Conservation (phyloP, 768 basidiomycete genomes). For the Boletus bicolor region DNA sequence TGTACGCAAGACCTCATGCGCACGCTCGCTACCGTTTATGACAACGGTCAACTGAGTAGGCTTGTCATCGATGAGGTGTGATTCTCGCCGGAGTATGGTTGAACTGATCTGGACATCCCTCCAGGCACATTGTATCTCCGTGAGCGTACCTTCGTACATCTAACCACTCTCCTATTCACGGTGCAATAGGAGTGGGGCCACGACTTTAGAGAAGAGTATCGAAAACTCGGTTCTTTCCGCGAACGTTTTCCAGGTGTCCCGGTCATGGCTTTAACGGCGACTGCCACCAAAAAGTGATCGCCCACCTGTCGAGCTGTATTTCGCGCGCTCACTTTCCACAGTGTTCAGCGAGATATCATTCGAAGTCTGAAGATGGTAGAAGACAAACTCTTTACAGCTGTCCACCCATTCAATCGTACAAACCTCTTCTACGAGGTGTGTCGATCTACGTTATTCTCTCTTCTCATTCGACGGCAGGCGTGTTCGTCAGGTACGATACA, state of each 20-base stretch:
- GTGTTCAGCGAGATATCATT: slow-evolving; percentile 75
- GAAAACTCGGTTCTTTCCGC: slow-evolving; percentile 68
- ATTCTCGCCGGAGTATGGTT: slow-evolving; percentile 3
- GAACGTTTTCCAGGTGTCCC: slow-evolving; percentile 64
- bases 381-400: slow-evolving; percentile 54
- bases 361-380: slow-evolving; percentile 57
- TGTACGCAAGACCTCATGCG: slow-evolving; percentile 50
- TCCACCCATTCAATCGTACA: slow-evolving; percentile 77
- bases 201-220: slow-evolving; percentile 73
- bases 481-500: slow-evolving; percentile 55
- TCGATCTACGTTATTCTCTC: not conserved
- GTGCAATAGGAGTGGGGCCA: slow-evolving; percentile 77
- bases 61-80: slow-evolving; percentile 79
- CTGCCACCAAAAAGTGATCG: slow-evolving; percentile 63
- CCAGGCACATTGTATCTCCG: slow-evolving; percentile 83
- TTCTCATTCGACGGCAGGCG: not conserved
- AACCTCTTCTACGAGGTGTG: slow-evolving; percentile 81
- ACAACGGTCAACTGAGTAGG: slow-evolving; percentile 59
- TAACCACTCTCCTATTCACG: not conserved
- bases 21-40: slow-evolving; percentile 48
- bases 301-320: not conserved
- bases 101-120: not conserved
- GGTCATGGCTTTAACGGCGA: slow-evolving; percentile 86
- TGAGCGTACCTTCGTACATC: slow-evolving; percentile 27
- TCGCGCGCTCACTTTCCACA: slow-evolving; percentile 27